A percentile compares a stretch with the other conserved stretches of the same genome.
These are phyloP conservation scores for Thelonectria rubi DNA, from an alignment of 2,329 filamentous ascomycete genomes.

Conservation along the genomic window DNA sequence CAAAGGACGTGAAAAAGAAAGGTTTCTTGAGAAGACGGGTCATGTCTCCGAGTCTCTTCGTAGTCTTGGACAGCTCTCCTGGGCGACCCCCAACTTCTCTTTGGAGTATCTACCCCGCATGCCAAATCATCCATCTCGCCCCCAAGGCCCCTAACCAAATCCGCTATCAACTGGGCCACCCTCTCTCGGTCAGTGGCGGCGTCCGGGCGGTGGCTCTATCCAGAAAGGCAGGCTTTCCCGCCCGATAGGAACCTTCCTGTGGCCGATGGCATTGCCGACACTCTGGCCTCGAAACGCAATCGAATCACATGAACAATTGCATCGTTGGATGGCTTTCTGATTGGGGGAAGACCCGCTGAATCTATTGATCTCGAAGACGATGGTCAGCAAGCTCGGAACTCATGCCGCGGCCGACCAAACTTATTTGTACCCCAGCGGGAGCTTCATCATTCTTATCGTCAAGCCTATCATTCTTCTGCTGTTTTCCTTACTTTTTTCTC, in stretches of 20 bases:
- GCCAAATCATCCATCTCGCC: neutral
- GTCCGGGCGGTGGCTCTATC: neutral
- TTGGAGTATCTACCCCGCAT: neutral
- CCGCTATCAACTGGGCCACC: neutral
- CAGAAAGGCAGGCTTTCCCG: constrained; percentile 30
- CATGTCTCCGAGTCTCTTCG: neutral
- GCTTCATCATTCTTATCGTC: neutral
- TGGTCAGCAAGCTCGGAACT: neutral
- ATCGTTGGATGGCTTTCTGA: constrained; percentile 1
- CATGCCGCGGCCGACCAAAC: neutral
- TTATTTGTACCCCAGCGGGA: constrained; percentile 11
- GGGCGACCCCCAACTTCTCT: neutral
- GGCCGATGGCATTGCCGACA: constrained; percentile 11
- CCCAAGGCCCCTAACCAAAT: neutral
- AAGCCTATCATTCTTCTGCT: neutral
- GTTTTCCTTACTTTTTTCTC: neutral
- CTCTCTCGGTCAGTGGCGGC: neutral
- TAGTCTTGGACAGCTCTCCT: neutral
- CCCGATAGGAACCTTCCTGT: constrained; percentile 12
- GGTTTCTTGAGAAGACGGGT: neutral
- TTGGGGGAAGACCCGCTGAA: constrained; percentile 4
- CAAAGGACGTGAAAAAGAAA: constrained; percentile 4
- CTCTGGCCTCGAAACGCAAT: neutral
- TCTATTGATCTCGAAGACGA: constrained; percentile 2
- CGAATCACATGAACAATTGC: constrained; percentile 14